These are phyloP conservation scores for Fusarium tjaetaba DNA, from an alignment of 2,329 filamentous ascomycete genomes.

Conservation along the genomic window DNA sequence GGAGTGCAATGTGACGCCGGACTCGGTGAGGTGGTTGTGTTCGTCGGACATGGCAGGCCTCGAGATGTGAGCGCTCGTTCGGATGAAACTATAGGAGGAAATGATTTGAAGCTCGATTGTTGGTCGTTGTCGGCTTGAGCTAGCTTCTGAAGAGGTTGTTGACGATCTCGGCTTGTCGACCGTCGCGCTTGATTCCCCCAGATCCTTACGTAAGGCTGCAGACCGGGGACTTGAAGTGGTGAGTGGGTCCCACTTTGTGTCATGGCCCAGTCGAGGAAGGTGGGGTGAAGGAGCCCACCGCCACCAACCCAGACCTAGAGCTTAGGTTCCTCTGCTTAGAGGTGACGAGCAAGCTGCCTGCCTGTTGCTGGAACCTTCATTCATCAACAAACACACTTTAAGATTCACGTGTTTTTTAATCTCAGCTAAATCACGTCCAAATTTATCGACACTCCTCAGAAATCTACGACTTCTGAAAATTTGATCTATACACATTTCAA, in stretches of 20 bases:
- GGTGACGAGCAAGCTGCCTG: slow-evolving; percentile 45
- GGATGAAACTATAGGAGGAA: not conserved
- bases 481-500: not conserved
- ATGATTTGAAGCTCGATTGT: not conserved
- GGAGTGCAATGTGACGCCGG: slow-evolving; percentile 79
- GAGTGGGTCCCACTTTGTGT: slow-evolving; percentile 43
- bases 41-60: slow-evolving; percentile 62
- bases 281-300: slow-evolving; percentile 34
- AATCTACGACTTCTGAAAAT: not conserved
- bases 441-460: not conserved
- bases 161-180: slow-evolving; percentile 31
- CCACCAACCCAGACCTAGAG: slow-evolving; percentile 25
- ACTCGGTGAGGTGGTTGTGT: slow-evolving; percentile 71
- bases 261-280: slow-evolving; percentile 14
- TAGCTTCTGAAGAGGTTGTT: slow-evolving; percentile 34
- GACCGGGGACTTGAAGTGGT: slow-evolving; percentile 23
- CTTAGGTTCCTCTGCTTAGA: slow-evolving; percentile 36
- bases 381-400: slow-evolving; percentile 3
- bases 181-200: slow-evolving; percentile 26
- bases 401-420: not conserved
- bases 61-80: not conserved
- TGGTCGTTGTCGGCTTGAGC: not conserved
- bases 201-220: slow-evolving; percentile 42
- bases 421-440: not conserved
- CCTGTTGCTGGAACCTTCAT: slow-evolving; percentile 16